Conservation (phyloP, 192 early-diverging fungal genomes). For the Allomyces arbusculus region DNA sequence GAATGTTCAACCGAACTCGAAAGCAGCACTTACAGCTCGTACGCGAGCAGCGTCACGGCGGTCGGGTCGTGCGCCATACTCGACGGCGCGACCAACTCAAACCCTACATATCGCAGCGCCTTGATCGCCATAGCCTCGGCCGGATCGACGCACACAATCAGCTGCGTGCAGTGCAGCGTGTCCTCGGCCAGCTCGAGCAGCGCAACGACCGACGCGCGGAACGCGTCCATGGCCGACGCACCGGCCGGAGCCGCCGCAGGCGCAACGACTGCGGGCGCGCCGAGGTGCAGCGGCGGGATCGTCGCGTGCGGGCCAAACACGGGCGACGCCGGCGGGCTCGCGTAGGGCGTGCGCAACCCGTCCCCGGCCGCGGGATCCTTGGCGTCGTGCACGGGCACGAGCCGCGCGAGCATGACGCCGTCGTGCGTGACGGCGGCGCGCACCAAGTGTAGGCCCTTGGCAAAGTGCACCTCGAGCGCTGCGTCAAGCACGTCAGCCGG, state of each 20-base stretch:
- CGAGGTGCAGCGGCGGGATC: conserved; percentile 19
- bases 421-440: too few species aligned
- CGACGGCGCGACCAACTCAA: too few species aligned
- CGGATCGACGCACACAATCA: conserved; percentile 16
- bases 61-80: too few species aligned
- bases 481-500: conserved; percentile 6
- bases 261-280: neutral
- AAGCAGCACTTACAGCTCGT: too few species aligned
- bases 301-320: conserved; percentile 9
- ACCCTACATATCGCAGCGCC: too few species aligned
- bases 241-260: conserved; percentile 8
- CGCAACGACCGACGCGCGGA: conserved; percentile 18
- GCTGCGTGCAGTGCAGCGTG: conserved; percentile 11
- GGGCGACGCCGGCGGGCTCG: conserved; percentile 6
- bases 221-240: conserved; percentile 10
- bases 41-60: too few species aligned
- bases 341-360: conserved; percentile 14
- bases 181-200: conserved; percentile 27
- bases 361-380: conserved; percentile 6
- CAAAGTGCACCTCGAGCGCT: conserved; percentile 8
- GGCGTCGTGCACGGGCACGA: conserved; percentile 17
- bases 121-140: neutral
- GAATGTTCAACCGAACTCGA: too few species aligned
- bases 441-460: too few species aligned
- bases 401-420: too few species aligned